Percentiles rank a stretch among this genome's conserved stretches.
Evolutionary conservation across 345 rosid genomes (phyloP).

Genomic region (Toxicodendron radicans): DNA sequence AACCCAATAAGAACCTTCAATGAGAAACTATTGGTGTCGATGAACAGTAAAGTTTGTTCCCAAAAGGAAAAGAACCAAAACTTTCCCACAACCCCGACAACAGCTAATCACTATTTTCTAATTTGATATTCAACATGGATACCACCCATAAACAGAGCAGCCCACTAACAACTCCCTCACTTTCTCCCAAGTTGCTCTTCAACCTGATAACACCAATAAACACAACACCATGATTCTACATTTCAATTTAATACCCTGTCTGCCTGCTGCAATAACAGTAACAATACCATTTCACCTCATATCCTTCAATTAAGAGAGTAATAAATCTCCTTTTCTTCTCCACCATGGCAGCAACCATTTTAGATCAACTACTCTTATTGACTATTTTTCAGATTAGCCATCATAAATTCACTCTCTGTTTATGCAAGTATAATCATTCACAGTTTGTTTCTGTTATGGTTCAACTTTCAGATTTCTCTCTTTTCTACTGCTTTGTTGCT

Average conservation of each 20-base stretch:
- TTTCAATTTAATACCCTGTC: not conserved
- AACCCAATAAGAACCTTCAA: not conserved
- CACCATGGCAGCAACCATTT: not conserved
- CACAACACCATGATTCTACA: no score
- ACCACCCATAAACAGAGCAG: not conserved
- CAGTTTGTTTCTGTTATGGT: not conserved
- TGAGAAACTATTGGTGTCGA: not conserved
- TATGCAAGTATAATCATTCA: not conserved
- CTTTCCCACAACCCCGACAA: not conserved
- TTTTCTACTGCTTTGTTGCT: not conserved
- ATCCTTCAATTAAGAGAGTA: not conserved
- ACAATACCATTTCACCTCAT: not conserved
- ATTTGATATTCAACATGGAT: not conserved
- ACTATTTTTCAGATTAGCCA: not conserved
- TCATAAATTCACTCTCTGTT: not conserved
- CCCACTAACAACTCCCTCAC: not conserved
- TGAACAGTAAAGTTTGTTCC: not conserved
- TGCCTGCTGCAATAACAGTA: not conserved
- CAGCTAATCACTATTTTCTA: not conserved
- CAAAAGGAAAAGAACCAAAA: not conserved
- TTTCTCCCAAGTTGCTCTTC: not conserved
- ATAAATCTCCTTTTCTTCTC: not conserved
- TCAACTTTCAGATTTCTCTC: not conserved
- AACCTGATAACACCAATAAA: not conserved
- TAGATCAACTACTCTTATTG: not conserved